phyloP scores from a whole-genome alignment of 768 basidiomycete genomes.

The Pleurotus sapidus region DNA sequence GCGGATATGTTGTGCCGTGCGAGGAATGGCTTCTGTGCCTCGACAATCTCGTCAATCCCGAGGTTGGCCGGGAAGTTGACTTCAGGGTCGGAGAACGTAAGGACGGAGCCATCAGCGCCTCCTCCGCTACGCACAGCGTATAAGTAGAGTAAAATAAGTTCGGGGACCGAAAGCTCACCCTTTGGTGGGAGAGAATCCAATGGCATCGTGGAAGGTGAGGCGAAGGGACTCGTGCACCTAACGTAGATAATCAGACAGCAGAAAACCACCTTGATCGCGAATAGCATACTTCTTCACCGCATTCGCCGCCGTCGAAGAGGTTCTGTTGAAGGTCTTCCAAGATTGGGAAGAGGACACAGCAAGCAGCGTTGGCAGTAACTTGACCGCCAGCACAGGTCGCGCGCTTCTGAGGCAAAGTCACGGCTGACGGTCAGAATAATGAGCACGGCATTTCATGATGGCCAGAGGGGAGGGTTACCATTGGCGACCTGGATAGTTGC shows the following conservation, averaged over 20 bases:
- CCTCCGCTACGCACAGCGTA: constrained; percentile 26
- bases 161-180: constrained; percentile 21
- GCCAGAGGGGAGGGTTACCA: not conserved
- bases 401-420: constrained; percentile 10
- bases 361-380: constrained; percentile 23
- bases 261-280: not conserved
- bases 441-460: not conserved
- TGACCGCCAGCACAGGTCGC: constrained; percentile 26
- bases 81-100: constrained; percentile 41
- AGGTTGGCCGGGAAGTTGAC: constrained; percentile 38
- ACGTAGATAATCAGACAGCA: not conserved
- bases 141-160: not conserved
- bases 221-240: constrained; percentile 28
- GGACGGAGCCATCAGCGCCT: constrained; percentile 49
- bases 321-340: constrained; percentile 18
- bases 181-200: constrained; percentile 34
- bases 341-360: constrained; percentile 23
- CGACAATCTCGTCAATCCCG: constrained; percentile 41
- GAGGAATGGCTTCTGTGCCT: constrained; percentile 30
- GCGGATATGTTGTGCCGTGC: constrained; percentile 30
- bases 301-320: constrained; percentile 26
- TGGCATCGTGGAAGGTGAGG: constrained; percentile 40
- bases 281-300: constrained; percentile 22
- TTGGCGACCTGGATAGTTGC: not conserved
- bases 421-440: not conserved